Evolutionary conservation across 2,329 filamentous ascomycete species (phyloP).

Genomic region (Paracorniculantispora psalliotae): DNA sequence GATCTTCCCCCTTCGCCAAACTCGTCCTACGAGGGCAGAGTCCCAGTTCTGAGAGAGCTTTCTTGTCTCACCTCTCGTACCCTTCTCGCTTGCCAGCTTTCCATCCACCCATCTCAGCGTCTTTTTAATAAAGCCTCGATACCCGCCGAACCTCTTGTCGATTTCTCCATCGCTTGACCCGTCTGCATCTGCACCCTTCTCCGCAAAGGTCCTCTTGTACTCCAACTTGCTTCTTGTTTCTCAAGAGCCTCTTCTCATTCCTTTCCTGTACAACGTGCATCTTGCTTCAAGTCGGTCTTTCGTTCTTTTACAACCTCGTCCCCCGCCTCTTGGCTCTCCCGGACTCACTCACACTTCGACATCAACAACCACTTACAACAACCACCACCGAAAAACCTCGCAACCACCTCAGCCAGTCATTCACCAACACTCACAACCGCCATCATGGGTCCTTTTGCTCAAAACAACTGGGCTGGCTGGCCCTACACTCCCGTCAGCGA

Average conservation of each 20-base stretch:
- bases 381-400: neutral
- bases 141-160: conserved; percentile 6
- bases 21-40: conserved; percentile 30
- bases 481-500: conserved; percentile 26
- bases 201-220: neutral
- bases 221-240: conserved; percentile 4
- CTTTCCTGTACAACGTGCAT: conserved; percentile 3
- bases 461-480: conserved; percentile 33
- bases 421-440: neutral
- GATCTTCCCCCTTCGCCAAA: conserved; percentile 27
- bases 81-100: conserved; percentile 5
- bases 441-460: conserved; percentile 30
- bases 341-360: neutral
- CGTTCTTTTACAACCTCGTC: neutral
- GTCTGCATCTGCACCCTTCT: neutral
- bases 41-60: conserved; percentile 15
- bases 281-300: neutral
- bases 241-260: neutral
- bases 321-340: neutral
- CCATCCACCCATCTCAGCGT: conserved; percentile 5
- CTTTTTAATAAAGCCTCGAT: conserved; percentile 11
- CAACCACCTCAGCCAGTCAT: neutral
- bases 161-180: neutral
- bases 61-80: conserved; percentile 13
- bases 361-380: neutral